Evolutionary conservation across 495 filamentous ascomycete genomes (phyloP).

Genomic region (Podospora pseudopauciseta): DNA sequence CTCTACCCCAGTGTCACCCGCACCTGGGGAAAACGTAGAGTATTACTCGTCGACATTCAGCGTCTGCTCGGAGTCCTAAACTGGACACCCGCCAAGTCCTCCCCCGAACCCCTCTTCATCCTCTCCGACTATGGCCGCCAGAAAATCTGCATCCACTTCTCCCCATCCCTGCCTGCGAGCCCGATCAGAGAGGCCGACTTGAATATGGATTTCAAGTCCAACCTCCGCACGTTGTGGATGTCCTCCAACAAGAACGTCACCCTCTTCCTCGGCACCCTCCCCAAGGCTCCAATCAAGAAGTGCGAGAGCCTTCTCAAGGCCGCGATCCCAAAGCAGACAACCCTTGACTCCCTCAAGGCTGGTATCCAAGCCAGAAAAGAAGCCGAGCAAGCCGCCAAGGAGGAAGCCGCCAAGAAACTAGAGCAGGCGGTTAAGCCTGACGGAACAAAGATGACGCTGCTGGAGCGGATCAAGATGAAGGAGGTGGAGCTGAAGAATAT

Average conservation of each 20-base stretch:
- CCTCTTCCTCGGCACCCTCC: slow-evolving; percentile 52
- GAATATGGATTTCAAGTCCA: slow-evolving; percentile 50
- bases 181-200: slow-evolving; percentile 55
- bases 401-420: slow-evolving; percentile 16
- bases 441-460: slow-evolving; percentile 45
- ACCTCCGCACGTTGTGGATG: slow-evolving; percentile 48
- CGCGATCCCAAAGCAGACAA: slow-evolving; percentile 52
- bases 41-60: slow-evolving; percentile 57
- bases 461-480: slow-evolving; percentile 63
- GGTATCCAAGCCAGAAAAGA: slow-evolving; percentile 46
- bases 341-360: slow-evolving; percentile 58
- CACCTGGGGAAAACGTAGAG: slow-evolving; percentile 58
- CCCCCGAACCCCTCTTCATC: slow-evolving; percentile 36
- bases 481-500: slow-evolving; percentile 45
- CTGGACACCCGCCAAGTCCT: slow-evolving; percentile 19
- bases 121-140: slow-evolving; percentile 59
- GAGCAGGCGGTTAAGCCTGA: slow-evolving; percentile 28
- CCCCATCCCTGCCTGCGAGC: slow-evolving; percentile 27
- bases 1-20: slow-evolving; percentile 54
- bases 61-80: slow-evolving; percentile 52
- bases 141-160: slow-evolving; percentile 45
- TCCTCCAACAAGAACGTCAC: slow-evolving; percentile 17
- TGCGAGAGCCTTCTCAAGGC: slow-evolving; percentile 44
- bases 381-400: slow-evolving; percentile 23
- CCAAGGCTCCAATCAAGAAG: slow-evolving; percentile 50